Percentiles rank a stretch among this genome's conserved stretches.
Evolutionary conservation across 176 grass and related monocot genomes (phyloP).

Genomic region (Avena eriantha): DNA sequence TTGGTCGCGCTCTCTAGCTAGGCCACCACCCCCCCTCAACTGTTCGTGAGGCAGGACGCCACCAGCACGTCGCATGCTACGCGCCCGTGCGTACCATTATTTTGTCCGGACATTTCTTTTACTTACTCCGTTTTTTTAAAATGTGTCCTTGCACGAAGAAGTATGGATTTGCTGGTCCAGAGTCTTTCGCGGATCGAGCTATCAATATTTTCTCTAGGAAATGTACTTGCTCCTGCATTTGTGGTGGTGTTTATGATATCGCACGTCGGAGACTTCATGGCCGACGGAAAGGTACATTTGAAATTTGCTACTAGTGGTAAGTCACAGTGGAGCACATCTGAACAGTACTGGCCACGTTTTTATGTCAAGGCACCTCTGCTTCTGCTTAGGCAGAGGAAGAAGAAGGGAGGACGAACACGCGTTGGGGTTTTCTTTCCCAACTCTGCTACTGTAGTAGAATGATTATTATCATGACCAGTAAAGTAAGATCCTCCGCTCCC

Average conservation of each 20-base stretch:
- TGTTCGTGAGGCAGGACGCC: slow-evolving; percentile 31
- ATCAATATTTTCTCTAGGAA: not conserved
- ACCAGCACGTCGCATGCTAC: slow-evolving; percentile 5
- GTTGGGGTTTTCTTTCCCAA: not conserved
- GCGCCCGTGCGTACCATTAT: not conserved
- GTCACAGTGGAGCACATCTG: not conserved
- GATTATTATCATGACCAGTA: slow-evolving; percentile 1
- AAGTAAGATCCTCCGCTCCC: not conserved
- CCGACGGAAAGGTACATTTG: not conserved
- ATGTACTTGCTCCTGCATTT: not conserved
- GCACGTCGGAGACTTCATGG: not conserved
- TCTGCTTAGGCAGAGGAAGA: not conserved
- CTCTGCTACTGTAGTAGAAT: slow-evolving; percentile 35
- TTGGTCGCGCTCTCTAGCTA: slow-evolving; percentile 26
- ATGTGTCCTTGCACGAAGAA: not conserved
- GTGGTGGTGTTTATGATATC: not conserved
- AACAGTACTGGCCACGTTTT: not conserved
- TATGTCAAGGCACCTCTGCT: slow-evolving; percentile 13
- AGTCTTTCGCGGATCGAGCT: slow-evolving; percentile 14
- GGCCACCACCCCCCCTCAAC: not conserved
- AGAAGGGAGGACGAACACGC: not conserved
- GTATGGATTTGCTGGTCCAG: not conserved
- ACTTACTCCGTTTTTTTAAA: not conserved
- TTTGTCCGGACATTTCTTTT: not conserved
- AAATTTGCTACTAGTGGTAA: not conserved